Evolutionary conservation across 2,329 filamentous ascomycete genomes (phyloP).

Genomic region (Colletotrichum sojae): DNA sequence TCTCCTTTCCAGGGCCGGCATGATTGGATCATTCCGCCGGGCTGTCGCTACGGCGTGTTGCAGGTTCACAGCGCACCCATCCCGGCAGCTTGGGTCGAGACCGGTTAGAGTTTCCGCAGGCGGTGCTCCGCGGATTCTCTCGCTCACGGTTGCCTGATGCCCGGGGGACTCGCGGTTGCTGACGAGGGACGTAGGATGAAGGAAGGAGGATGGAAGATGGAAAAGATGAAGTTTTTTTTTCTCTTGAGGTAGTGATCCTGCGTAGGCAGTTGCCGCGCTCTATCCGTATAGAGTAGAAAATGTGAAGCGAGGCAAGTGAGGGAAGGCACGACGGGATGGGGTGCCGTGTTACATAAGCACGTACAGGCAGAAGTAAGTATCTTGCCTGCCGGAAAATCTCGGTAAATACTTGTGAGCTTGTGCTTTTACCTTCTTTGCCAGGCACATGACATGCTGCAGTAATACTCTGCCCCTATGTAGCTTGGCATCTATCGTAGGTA

Average conservation of each 20-base stretch:
- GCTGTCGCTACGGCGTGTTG: neutral
- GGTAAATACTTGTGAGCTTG: neutral
- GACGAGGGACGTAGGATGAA: too few relatives aligned
- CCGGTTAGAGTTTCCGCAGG: conserved; percentile 18
- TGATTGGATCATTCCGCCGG: neutral
- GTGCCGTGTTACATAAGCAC: conserved; percentile 5
- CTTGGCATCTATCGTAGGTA: too few relatives aligned
- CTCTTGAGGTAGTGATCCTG: too few relatives aligned
- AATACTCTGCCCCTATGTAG: too few relatives aligned
- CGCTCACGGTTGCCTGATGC: neutral
- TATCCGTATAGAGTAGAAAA: too few relatives aligned
- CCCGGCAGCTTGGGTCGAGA: conserved; percentile 36
- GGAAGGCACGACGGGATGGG: too few relatives aligned
- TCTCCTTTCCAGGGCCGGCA: neutral
- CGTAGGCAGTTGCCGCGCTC: too few relatives aligned
- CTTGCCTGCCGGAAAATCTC: neutral
- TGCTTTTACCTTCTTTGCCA: neutral
- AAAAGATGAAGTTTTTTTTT: too few relatives aligned
- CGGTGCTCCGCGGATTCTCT: neutral
- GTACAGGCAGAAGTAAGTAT: neutral
- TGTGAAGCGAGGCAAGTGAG: too few relatives aligned
- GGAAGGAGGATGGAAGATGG: too few relatives aligned
- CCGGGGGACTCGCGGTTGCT: too few relatives aligned
- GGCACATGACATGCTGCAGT: too few relatives aligned
- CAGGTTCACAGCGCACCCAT: conserved; percentile 26